Base-by-base conservation (phyloP, 2,329 filamentous ascomycete species). In the Fusarium metavorans region DNA sequence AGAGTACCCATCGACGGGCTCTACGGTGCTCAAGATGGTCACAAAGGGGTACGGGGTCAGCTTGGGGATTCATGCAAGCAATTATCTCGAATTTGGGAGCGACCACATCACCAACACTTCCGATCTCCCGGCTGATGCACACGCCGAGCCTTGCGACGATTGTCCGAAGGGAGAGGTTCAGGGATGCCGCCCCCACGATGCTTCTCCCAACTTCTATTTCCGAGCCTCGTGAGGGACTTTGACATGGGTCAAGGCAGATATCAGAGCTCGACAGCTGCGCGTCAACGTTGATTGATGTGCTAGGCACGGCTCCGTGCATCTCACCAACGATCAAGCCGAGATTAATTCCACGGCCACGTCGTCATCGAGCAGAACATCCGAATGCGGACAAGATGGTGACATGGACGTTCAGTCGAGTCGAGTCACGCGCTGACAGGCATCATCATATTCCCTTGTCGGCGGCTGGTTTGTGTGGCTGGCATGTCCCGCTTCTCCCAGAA, bases 371-470 rank as follows among this genome's bases (percentile, higher is more conserved):
- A 56, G 61, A 66, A 58, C 67, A 72, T 67, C 67, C 64, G 57
- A 75, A 76, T 70, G 67, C 67, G 71, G 73, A 69, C 58, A 60
- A 30, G 39, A 74, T 75, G 66, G 75, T 78, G 68, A 75, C 73
- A 78, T 78, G 71, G 60, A 76, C 68, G 35, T 66, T 41, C 56
- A 76, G 71, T 66, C 50, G 61, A 76, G 71, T 66, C 50, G 61
- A 77, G 73, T 78, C 76, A 77, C 75, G 76, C 75, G 73, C 76
- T 76, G 73, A 73, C 71, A 68, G 48, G 68, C 71, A 74, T 76
- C 72, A 74, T 76, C 50, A 62, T 71, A 37, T 20, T 75, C 70
- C 63, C 63, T 71, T 66, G 70, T 41, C 58, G 56, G 65, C 35
- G 18, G 35, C 27, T 37, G 11, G 35, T 39, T 37, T 71, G 72